Evolutionary conservation across 495 filamentous ascomycete species (phyloP).

Genomic region (Recurvomyces mirabilis): DNA sequence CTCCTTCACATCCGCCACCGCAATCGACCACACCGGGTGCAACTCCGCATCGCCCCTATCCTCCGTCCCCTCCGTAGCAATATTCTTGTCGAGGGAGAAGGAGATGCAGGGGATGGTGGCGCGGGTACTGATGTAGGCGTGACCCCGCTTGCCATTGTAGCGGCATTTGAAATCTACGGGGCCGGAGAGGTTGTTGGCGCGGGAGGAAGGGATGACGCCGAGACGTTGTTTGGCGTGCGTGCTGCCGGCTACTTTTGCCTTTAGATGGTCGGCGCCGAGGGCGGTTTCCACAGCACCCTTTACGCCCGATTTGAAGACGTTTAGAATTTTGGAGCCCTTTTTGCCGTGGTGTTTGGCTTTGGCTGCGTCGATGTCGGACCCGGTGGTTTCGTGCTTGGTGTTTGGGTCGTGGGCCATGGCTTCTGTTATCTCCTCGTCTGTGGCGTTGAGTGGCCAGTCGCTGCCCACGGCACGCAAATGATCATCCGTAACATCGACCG

Average conservation of each 20-base stretch:
- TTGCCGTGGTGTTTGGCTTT: constrained; percentile 34
- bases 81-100: constrained; percentile 39
- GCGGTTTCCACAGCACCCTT: constrained; percentile 56
- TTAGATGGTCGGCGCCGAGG: constrained; percentile 56
- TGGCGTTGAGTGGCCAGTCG: constrained; percentile 35
- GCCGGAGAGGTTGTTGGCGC: constrained; percentile 38
- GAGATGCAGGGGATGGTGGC: constrained; percentile 49
- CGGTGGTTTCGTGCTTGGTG: constrained; percentile 25
- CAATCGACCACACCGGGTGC: constrained; percentile 46
- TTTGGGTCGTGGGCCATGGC: constrained; percentile 32
- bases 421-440: constrained; percentile 42
- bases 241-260: constrained; percentile 55
- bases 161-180: constrained; percentile 67
- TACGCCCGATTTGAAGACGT: constrained; percentile 58
- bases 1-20: constrained; percentile 51
- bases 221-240: constrained; percentile 58
- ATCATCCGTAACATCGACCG: constrained; percentile 37
- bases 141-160: constrained; percentile 60
- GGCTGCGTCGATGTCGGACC: constrained; percentile 30
- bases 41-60: constrained; percentile 38
- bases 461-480: constrained; percentile 35
- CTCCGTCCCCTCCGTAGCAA: constrained; percentile 39
- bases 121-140: constrained; percentile 53
- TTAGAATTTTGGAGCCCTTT: constrained; percentile 44
- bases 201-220: constrained; percentile 49